phyloP scores from a whole-genome alignment of 2,329 filamentous ascomycete species.

The Neophaeococcomyces aloes region DNA sequence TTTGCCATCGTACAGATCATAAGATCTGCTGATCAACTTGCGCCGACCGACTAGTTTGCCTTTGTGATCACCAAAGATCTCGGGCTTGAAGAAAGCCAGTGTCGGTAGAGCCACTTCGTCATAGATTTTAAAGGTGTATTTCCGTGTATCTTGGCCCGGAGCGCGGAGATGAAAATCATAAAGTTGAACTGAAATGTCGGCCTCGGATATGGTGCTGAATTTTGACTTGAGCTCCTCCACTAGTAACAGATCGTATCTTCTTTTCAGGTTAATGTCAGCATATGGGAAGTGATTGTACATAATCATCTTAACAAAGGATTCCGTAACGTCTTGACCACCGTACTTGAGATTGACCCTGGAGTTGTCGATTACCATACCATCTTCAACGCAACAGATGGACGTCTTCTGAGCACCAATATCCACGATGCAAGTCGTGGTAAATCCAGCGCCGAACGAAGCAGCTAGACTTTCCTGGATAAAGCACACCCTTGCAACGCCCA shows the following conservation, averaged over 20 bases:
- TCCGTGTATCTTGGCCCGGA: conserved; percentile 76
- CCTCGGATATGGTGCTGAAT: conserved; percentile 82
- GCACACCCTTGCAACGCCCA: conserved; percentile 78
- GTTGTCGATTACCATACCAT: conserved; percentile 88
- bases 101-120: conserved; percentile 91
- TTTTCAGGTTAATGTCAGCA: conserved; percentile 78
- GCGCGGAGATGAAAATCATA: conserved; percentile 85
- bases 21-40: conserved; percentile 74
- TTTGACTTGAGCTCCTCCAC: conserved; percentile 94
- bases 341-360: conserved; percentile 92
- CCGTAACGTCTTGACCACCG: conserved; percentile 84
- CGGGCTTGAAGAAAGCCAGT: conserved; percentile 86
- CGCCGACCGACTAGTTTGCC: conserved; percentile 69
- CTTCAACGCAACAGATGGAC: conserved; percentile 91
- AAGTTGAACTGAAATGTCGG: conserved; percentile 76
- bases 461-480: conserved; percentile 96
- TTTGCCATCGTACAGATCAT: conserved; percentile 85
- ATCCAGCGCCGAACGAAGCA: conserved; percentile 88
- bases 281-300: conserved; percentile 94
- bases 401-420: conserved; percentile 97
- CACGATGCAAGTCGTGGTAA: conserved; percentile 86
- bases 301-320: conserved; percentile 96
- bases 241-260: conserved; percentile 83
- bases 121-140: conserved; percentile 94
- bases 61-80: conserved; percentile 66